These are phyloP conservation scores for Tricholoma sp. DNA, from an alignment of 768 basidiomycete genomes.

Conservation along the genomic window DNA sequence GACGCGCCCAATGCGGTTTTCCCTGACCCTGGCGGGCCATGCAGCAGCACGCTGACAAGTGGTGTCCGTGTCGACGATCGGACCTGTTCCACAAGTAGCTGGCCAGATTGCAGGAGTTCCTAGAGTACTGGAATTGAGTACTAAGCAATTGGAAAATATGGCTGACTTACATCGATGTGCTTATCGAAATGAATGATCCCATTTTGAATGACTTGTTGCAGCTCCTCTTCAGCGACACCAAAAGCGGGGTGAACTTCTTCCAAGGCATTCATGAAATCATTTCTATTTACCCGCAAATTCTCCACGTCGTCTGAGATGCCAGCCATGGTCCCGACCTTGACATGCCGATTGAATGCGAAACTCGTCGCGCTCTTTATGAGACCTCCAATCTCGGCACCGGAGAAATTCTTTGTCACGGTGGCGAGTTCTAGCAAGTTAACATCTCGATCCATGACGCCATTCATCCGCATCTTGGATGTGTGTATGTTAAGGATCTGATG, in stretches of 20 bases:
- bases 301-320: conserved; percentile 96
- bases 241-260: conserved; percentile 96
- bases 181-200: conserved; percentile 89
- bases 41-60: conserved; percentile 84
- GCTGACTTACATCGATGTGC: conserved; percentile 66
- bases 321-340: conserved; percentile 96
- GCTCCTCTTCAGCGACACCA: conserved; percentile 96
- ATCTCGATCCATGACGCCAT: conserved; percentile 83
- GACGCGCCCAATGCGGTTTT: conserved; percentile 94
- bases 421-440: conserved; percentile 85
- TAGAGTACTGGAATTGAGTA: conserved; percentile 21
- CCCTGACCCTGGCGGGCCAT: conserved; percentile 87
- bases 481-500: conserved; percentile 94
- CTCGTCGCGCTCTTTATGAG: conserved; percentile 97
- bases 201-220: conserved; percentile 89
- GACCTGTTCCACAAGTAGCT: conserved; percentile 91
- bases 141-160: neutral
- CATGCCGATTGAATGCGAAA: conserved; percentile 97
- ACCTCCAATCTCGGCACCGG: conserved; percentile 93
- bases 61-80: conserved; percentile 86
- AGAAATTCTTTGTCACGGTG: conserved; percentile 89
- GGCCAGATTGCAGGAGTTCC: conserved; percentile 84
- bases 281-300: conserved; percentile 79
- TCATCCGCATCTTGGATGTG: conserved; percentile 89
- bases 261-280: conserved; percentile 86